phyloP scores from a whole-genome alignment of 1,284 basidiomycete genomes.

The Cutaneotrichosporon sp. region DNA sequence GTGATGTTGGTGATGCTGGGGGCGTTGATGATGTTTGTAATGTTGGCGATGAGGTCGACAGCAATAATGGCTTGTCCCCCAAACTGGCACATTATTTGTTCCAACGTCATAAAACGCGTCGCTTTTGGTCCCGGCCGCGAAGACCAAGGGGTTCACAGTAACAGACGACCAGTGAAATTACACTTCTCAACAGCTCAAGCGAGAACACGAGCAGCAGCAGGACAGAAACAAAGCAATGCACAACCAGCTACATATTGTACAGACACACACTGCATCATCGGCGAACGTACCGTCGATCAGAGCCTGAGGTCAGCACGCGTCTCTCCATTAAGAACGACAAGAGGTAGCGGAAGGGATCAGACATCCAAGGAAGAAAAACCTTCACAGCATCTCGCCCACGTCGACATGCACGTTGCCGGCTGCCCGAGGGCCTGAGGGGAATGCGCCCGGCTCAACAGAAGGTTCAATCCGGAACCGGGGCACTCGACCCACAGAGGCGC shows the following conservation, averaged over 20 bases:
- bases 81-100: no score
- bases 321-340: neutral
- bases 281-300: neutral
- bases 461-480: constrained; percentile 40
- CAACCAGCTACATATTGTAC: no score
- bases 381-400: constrained; percentile 43
- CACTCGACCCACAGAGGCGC: constrained; percentile 21
- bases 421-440: constrained; percentile 31
- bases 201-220: no score
- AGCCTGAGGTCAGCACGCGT: neutral
- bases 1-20: no score
- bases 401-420: constrained; percentile 23
- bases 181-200: no score
- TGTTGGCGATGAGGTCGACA: no score
- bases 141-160: no score
- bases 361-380: constrained; percentile 52
- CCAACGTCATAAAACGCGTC: neutral
- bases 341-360: constrained; percentile 31
- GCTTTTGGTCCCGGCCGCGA: no score
- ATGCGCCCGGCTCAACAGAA: constrained; percentile 38
- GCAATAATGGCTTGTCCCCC: no score
- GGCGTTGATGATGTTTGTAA: no score
- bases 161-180: no score
- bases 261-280: neutral
- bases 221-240: no score